phyloP scores from a whole-genome alignment of 805 yeast genomes.

The Lachancea mirantina region DNA sequence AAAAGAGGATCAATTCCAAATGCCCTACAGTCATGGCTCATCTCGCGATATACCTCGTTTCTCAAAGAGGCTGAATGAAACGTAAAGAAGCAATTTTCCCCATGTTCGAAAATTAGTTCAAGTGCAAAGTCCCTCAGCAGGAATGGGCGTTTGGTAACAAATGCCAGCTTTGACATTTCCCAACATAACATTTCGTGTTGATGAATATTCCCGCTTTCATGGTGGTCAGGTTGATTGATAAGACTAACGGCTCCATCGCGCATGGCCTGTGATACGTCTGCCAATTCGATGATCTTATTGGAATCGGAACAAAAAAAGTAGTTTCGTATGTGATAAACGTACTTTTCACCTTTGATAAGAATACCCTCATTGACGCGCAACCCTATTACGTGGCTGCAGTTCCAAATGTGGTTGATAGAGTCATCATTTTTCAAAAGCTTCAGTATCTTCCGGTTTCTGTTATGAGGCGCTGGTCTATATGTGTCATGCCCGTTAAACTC shows the following conservation, averaged over 20 bases:
- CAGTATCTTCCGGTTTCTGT: slow-evolving; percentile 66
- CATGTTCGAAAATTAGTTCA: slow-evolving; percentile 69
- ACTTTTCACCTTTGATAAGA: slow-evolving; percentile 57
- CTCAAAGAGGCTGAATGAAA: slow-evolving; percentile 47
- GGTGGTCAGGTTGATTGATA: slow-evolving; percentile 42
- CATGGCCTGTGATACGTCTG: slow-evolving; percentile 53
- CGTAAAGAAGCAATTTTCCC: slow-evolving; percentile 62
- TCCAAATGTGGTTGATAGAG: slow-evolving; percentile 62
- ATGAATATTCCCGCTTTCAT: slow-evolving; percentile 10
- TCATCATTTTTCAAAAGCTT: slow-evolving; percentile 66
- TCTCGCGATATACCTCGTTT: slow-evolving; percentile 45
- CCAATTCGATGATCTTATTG: slow-evolving; percentile 52
- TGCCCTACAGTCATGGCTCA: slow-evolving; percentile 44
- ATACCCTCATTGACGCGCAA: slow-evolving; percentile 71
- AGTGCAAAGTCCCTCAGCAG: slow-evolving; percentile 72
- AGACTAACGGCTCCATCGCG: slow-evolving; percentile 66
- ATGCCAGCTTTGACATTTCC: slow-evolving; percentile 52
- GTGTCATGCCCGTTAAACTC: slow-evolving; percentile 33
- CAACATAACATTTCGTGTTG: slow-evolving; percentile 50
- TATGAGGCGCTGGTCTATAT: slow-evolving; percentile 38
- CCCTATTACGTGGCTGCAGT: slow-evolving; percentile 68
- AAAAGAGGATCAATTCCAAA: slow-evolving; percentile 49
- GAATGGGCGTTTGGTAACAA: slow-evolving; percentile 68
- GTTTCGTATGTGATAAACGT: slow-evolving; percentile 61
- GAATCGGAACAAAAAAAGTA: slow-evolving; percentile 46